These are phyloP conservation scores for Mrakia gelida DNA, from an alignment of 768 basidiomycete genomes.

Conservation along the genomic window DNA sequence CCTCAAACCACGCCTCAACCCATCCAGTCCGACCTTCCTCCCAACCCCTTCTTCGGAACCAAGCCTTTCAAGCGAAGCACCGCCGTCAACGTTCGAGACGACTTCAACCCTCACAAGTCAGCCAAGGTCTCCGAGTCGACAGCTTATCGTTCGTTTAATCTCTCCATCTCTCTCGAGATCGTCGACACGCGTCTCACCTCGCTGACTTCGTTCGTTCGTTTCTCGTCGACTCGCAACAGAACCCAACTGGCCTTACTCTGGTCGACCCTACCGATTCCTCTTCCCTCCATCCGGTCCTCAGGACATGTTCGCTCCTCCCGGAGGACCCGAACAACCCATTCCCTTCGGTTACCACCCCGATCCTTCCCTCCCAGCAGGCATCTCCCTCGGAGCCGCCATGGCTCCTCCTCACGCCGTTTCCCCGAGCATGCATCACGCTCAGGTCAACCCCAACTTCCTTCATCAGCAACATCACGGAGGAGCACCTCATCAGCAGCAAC, in stretches of 20 bases:
- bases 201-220: too few relatives aligned
- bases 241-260: conserved; percentile 31
- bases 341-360: not conserved
- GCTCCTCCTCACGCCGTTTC: conserved; percentile 24
- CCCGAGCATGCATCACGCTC: conserved; percentile 23
- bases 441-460: conserved; percentile 16
- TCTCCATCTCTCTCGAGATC: too few relatives aligned
- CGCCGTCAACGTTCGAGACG: conserved; percentile 81
- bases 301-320: conserved; percentile 6
- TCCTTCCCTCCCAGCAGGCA: not conserved
- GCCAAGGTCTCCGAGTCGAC: conserved; percentile 71
- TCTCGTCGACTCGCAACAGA: not conserved
- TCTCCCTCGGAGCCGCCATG: not conserved
- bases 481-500: not conserved
- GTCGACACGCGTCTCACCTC: too few relatives aligned
- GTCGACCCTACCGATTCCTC: conserved; percentile 13
- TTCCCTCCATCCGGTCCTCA: conserved; percentile 23
- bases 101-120: conserved; percentile 95
- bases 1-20: conserved; percentile 39
- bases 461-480: conserved; percentile 12
- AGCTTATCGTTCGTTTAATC: conserved; percentile 61
- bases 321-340: not conserved
- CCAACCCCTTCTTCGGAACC: conserved; percentile 81
- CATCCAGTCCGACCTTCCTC: conserved; percentile 35
- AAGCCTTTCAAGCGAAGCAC: conserved; percentile 62